Base-by-base conservation (phyloP, 2,329 filamentous ascomycete species). In the Leptodontidium sp. region DNA sequence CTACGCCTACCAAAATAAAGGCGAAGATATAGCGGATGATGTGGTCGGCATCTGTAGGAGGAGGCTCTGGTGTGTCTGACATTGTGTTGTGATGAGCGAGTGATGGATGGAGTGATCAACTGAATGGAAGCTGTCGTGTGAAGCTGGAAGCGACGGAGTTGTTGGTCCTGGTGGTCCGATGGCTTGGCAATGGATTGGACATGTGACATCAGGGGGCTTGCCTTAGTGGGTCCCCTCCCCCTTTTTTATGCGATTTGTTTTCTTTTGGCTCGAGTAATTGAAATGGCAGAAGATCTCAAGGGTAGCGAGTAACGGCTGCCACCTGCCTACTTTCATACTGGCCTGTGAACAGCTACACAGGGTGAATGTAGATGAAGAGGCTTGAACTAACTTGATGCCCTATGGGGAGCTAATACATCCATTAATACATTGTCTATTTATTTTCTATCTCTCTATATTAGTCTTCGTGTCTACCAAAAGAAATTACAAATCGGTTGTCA, bases 1-100 rank as follows among this genome's bases (percentile, higher is more conserved):
- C 94, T 29, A 96, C 84, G 64, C 94, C 94, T 73, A 98, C 94
- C 69, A 97, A 88, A 65, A 98, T 86, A 84, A 98, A 98, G 74
- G 93, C 93, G 68, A 95, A 84, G 71, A 96, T 85, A 84, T 96
- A 97, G 82, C 94, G 94, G 82, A 97, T 9, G 24, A 66, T 62
- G 24, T 65, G 63, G 43, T 53, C 35, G 4, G 63, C 50, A 38
- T 65, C 61, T 2, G 67, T 38, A 12, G 67, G 64, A 21, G 59
- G 21, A n/a, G 58, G 58, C 11, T 50, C 49, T 26, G 61, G 26
- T 32, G 47, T 29, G 32, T 57, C 43, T n/a, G 55, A 64, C 68
- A 67, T 67, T 57, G 32, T 63, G 59, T 47, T 40, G 17, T 50
- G 47, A 24, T 50, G 47, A 50, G 47, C 24, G 45, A n/a, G 24